Evolutionary conservation across 768 basidiomycete genomes (phyloP).

Genomic region (Termitomyces titanicus): DNA sequence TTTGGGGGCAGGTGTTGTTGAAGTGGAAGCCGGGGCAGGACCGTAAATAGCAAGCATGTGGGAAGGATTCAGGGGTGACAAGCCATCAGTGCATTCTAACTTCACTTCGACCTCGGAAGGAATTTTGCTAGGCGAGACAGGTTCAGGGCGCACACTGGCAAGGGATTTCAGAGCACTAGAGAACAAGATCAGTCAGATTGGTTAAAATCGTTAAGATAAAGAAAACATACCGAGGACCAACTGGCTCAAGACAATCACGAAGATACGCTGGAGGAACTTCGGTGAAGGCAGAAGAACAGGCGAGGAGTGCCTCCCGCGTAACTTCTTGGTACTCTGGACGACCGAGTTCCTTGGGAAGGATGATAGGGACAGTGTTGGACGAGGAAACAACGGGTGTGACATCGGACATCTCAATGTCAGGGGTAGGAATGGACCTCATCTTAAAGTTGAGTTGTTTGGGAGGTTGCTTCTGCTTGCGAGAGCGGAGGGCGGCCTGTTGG

Average conservation of each 20-base stretch:
- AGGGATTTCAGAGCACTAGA: conserved; percentile 38
- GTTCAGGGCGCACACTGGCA: conserved; percentile 28
- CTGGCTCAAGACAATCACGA: conserved; percentile 42
- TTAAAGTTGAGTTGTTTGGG: conserved; percentile 24
- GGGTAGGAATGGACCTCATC: conserved; percentile 16
- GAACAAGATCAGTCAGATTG: conserved; percentile 1
- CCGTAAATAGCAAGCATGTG: conserved; percentile 51
- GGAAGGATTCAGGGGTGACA: conserved; percentile 35
- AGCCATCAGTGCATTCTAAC: conserved; percentile 24
- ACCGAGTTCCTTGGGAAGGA: conserved; percentile 49
- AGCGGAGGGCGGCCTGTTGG: conserved; percentile 36
- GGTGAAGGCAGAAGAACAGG: conserved; percentile 45
- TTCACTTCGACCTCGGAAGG: conserved; percentile 35
- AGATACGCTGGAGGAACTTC: conserved; percentile 51
- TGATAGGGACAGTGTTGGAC: conserved; percentile 26
- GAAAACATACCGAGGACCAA: conserved; percentile 38
- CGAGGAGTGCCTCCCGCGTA: conserved; percentile 39
- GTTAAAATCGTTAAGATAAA: neutral
- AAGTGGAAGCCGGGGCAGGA: conserved; percentile 11
- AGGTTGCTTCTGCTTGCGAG: conserved; percentile 18
- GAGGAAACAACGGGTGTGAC: conserved; percentile 13
- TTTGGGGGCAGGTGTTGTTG: conserved; percentile 14
- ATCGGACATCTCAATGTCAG: conserved; percentile 32
- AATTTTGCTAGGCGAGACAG: conserved; percentile 28
- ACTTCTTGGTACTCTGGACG: conserved; percentile 50